Percentiles rank a stretch among this genome's conserved stretches.
Conservation (phyloP, 495 filamentous ascomycete genomes). For the Beverwykella pulmonaria region DNA sequence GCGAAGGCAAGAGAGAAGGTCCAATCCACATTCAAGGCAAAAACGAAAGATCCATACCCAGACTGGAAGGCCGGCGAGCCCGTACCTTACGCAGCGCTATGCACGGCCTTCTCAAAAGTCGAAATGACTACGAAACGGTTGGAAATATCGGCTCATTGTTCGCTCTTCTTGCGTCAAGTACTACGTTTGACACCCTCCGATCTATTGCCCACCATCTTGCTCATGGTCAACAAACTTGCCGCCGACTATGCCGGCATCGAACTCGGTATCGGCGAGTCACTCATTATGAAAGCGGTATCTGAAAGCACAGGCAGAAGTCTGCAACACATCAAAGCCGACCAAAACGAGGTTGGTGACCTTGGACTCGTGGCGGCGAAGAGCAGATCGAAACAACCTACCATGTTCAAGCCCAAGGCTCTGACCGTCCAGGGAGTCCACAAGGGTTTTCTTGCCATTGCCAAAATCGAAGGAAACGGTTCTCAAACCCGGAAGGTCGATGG, state of each 20-base stretch:
- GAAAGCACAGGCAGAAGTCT: slow-evolving; percentile 89
- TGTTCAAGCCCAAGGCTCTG: slow-evolving; percentile 94
- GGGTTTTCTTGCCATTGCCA: slow-evolving; percentile 85
- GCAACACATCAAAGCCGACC: slow-evolving; percentile 85
- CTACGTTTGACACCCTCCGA: slow-evolving; percentile 87
- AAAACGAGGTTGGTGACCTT: slow-evolving; percentile 93
- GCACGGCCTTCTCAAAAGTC: slow-evolving; percentile 88
- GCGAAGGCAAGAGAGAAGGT: slow-evolving; percentile 80
- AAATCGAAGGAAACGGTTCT: slow-evolving; percentile 79
- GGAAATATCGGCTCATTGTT: slow-evolving; percentile 82
- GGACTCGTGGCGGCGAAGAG: slow-evolving; percentile 95
- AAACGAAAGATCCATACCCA: slow-evolving; percentile 78
- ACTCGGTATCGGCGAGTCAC: slow-evolving; percentile 91
- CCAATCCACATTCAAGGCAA: slow-evolving; percentile 71
- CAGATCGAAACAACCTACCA: slow-evolving; percentile 88
- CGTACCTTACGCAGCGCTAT: slow-evolving; percentile 92
- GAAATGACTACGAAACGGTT: slow-evolving; percentile 92
- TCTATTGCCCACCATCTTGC: slow-evolving; percentile 79
- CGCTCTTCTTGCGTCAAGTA: slow-evolving; percentile 89
- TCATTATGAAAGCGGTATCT: slow-evolving; percentile 98
- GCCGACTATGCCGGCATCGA: slow-evolving; percentile 96
- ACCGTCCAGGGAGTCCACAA: slow-evolving; percentile 86
- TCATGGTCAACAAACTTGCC: slow-evolving; percentile 98
- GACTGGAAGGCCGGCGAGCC: slow-evolving; percentile 90
- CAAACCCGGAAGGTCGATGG: slow-evolving; percentile 88